phyloP scores from a whole-genome alignment of 73 alveolate species.

The Paramecium octaurelia region DNA sequence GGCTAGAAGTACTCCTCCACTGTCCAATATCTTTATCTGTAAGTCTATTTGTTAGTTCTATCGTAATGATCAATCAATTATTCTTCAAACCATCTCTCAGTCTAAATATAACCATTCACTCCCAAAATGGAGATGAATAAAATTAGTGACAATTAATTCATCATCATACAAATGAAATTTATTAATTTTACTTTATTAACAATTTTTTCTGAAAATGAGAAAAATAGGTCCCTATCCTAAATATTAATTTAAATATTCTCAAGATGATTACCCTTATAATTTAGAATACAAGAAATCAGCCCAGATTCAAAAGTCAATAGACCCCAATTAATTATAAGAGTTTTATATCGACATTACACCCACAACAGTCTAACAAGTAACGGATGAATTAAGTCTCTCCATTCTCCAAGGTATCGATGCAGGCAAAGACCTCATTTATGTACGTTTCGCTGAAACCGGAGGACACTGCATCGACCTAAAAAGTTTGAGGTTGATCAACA shows the following conservation, averaged over 20 bases:
- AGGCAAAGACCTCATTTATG: neutral
- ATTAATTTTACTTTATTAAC: neutral
- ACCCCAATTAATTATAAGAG: neutral
- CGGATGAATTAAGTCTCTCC: neutral
- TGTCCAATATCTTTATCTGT: conserved; percentile 71
- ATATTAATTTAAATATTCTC: neutral
- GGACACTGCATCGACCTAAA: neutral
- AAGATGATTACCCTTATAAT: conserved; percentile 2
- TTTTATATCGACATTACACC: neutral
- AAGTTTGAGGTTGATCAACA: neutral
- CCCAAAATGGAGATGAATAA: neutral
- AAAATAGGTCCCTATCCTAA: conserved; percentile 23
- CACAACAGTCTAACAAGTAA: neutral
- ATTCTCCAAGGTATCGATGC: neutral
- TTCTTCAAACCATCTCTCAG: conserved; percentile 51
- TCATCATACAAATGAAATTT: neutral
- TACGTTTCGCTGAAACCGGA: conserved; percentile 4
- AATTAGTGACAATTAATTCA: neutral
- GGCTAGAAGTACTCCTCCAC: conserved; percentile 60
- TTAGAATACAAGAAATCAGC: neutral
- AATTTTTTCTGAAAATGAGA: neutral
- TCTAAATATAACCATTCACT: neutral
- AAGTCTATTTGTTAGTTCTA: conserved; percentile 59
- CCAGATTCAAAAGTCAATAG: neutral
- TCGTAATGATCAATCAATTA: conserved; percentile 61